These are phyloP conservation scores for Coleophoma crateriformis DNA, from an alignment of 2,329 filamentous ascomycete species.

Conservation along the genomic window DNA sequence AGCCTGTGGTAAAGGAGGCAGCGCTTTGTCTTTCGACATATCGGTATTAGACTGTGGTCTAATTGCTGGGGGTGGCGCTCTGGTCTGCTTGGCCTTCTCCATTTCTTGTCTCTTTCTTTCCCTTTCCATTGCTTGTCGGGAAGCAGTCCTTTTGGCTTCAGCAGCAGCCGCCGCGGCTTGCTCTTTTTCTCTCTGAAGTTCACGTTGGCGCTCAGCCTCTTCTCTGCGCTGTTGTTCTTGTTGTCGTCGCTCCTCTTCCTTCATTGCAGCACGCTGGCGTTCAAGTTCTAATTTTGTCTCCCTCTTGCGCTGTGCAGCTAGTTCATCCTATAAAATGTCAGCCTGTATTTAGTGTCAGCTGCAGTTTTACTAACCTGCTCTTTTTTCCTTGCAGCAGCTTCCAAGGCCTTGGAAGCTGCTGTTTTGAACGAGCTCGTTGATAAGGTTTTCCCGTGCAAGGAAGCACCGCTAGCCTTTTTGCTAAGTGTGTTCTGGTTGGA, in stretches of 20 bases:
- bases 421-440: slow-evolving; percentile 55
- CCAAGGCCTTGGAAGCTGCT: slow-evolving; percentile 64
- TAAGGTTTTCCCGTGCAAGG: slow-evolving; percentile 30
- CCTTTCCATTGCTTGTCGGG: slow-evolving; percentile 47
- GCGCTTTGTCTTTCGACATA: slow-evolving; percentile 21
- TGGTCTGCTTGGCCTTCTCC: slow-evolving; percentile 60
- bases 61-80: slow-evolving; percentile 54
- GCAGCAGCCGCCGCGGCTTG: slow-evolving; percentile 33
- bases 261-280: slow-evolving; percentile 62
- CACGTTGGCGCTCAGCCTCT: slow-evolving; percentile 46
- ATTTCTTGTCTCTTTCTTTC: slow-evolving; percentile 44
- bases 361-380: slow-evolving; percentile 48
- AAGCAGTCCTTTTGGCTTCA: slow-evolving; percentile 61
- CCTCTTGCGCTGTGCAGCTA: slow-evolving; percentile 70
- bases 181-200: slow-evolving; percentile 34
- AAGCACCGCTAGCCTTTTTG: slow-evolving; percentile 57
- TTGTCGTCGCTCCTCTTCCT: slow-evolving; percentile 59
- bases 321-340: slow-evolving; percentile 54
- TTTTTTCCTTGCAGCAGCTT: slow-evolving; percentile 74
- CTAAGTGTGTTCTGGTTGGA: slow-evolving; percentile 40
- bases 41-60: slow-evolving; percentile 44
- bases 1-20: slow-evolving; percentile 21
- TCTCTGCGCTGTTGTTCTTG: slow-evolving; percentile 55
- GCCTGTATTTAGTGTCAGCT: not conserved
- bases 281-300: slow-evolving; percentile 80